phyloP scores from a whole-genome alignment of 192 early-diverging fungal species.

The Allomyces arbusculus region DNA sequence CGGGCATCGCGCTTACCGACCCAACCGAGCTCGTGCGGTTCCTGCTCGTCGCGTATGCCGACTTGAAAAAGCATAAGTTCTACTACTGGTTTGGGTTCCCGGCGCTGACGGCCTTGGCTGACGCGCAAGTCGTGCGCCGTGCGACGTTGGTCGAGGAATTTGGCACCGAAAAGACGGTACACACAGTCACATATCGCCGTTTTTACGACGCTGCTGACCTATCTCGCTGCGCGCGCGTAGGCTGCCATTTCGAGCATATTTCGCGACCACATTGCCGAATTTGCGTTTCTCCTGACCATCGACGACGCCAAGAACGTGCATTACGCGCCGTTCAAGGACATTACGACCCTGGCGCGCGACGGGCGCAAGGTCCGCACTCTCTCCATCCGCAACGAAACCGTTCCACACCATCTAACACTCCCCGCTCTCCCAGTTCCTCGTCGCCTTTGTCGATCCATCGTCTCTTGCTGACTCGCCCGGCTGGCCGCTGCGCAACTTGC shows the following conservation, averaged over 20 bases:
- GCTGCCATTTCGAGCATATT: too few species aligned
- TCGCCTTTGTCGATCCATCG: conserved; percentile 81
- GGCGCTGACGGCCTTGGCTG: conserved; percentile 45
- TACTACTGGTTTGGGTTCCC: conserved; percentile 93
- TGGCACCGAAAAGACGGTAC: conserved; percentile 1
- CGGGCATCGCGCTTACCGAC: conserved; percentile 34
- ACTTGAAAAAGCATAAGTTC: conserved; percentile 88
- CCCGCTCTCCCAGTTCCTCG: conserved; percentile 3
- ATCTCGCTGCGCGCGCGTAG: too few species aligned
- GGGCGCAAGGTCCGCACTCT: too few species aligned
- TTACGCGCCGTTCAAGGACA: too few species aligned
- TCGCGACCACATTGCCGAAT: too few species aligned
- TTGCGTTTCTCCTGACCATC: too few species aligned
- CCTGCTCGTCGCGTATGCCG: conserved; percentile 73
- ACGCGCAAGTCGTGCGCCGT: conserved; percentile 12
- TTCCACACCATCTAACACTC: too few species aligned
- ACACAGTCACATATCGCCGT: too few species aligned
- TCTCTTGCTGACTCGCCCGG: conserved; percentile 51
- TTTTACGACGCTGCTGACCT: too few species aligned
- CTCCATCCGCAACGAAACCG: too few species aligned
- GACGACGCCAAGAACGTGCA: too few species aligned
- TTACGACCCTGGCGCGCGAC: too few species aligned
- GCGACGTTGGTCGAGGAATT: conserved; percentile 16
- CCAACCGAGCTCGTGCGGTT: conserved; percentile 55
- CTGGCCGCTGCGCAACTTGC: conserved; percentile 81